Base-by-base conservation (phyloP, 176 grass and related monocot genomes). In the Cenchrus fungigraminus region DNA sequence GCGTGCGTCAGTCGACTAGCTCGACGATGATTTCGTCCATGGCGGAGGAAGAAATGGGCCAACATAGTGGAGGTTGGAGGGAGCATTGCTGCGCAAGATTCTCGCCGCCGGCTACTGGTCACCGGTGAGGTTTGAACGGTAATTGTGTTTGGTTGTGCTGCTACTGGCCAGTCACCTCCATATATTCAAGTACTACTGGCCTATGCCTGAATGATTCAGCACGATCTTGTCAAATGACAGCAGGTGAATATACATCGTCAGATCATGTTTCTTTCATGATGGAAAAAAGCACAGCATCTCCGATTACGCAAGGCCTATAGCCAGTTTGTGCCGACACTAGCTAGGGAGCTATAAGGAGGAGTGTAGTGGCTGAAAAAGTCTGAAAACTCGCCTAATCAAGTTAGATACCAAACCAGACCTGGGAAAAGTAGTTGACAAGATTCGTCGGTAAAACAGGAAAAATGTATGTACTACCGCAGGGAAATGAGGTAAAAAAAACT, bases 251-350 rank as follows among this genome's bases (percentile, higher is more conserved):
- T 76, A 16, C 82, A 16, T 83, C 40, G 44, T 55, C 80, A 75
- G 34, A 20, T 84, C 80, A 80, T 25, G 46, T 74, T 83, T 9
- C 60, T 83, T 87, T 83, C 68, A 46, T 59, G 71, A 74, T 4
- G 25, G 53, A 6, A 74, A 54, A 62, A 63, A 45, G 61, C 20
- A 29, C 40, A 62, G 19, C 40, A 73, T 83, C 59, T 74, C 74
- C 9, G 68, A 70, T 81, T 80, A 85, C 77, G 87, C 88, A 84
- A 78, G 6, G 84, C 20, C 58, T 73, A 16, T 73, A 17, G 42
- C 40, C 29, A 31, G 68, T 67, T 52, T 79, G 60, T 84, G 80
- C 80, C 89, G 85, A 80, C 84, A 79, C 44, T 67, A 43, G 37
- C 37, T 40, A 40, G 37, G 31, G 74, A 83, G 83, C 31, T 52